These are phyloP conservation scores for Chrysochromulina parva DNA, from an alignment of 78 protist species.

Conservation along the genomic window DNA sequence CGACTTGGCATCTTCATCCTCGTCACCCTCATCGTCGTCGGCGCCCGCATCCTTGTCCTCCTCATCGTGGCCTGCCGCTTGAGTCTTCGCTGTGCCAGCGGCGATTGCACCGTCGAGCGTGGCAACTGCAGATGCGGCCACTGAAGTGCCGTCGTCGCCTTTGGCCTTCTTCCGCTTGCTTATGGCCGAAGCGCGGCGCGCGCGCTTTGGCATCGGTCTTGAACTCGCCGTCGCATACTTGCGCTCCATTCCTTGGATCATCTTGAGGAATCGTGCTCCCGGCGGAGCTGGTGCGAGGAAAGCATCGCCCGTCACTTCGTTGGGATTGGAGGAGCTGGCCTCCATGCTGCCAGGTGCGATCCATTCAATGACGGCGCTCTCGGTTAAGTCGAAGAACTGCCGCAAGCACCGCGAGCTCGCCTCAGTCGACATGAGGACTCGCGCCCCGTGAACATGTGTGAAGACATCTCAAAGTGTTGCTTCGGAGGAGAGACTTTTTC, in stretches of 20 bases:
- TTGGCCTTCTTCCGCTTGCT: background rate
- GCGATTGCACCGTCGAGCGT: no score
- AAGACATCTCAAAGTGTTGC: no score
- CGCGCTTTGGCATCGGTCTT: background rate
- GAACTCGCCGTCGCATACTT: background rate
- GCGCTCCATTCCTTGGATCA: slow-evolving; percentile 10
- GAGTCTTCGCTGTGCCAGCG: background rate
- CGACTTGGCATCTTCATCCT: background rate
- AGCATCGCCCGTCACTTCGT: no score
- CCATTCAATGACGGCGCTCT: no score
- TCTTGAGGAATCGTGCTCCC: background rate
- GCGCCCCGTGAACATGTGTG: no score
- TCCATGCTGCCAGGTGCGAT: no score
- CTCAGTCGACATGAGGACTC: no score
- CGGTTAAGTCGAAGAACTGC: no score
- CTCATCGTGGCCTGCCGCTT: background rate
- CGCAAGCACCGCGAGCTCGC: no score
- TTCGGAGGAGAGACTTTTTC: no score
- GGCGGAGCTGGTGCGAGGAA: no score
- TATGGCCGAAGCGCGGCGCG: background rate
- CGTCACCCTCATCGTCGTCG: background rate
- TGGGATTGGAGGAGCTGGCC: no score
- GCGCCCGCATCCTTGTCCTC: background rate
- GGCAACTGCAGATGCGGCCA: background rate
- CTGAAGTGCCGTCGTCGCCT: background rate